phyloP scores from a whole-genome alignment of 2,329 filamentous ascomycete species.

The Juglanconis sp. region DNA sequence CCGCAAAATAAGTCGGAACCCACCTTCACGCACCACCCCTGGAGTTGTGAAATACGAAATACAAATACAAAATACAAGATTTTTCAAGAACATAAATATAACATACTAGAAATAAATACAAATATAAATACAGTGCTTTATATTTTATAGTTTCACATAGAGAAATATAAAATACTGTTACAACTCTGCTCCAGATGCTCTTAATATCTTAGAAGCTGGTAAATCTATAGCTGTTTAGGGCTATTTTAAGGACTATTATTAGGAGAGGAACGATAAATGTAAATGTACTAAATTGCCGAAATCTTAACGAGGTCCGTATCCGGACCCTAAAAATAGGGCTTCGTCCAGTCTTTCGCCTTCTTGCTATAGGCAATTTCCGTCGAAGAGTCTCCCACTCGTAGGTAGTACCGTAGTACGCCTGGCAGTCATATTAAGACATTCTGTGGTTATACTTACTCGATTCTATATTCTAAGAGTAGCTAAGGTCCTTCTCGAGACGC shows the following conservation, averaged over 20 bases:
- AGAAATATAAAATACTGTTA: slow-evolving; percentile 67
- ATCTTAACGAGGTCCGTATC: slow-evolving; percentile 63
- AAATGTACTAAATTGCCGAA: slow-evolving; percentile 59
- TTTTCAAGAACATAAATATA: too few relatives aligned
- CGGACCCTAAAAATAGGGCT: slow-evolving; percentile 54
- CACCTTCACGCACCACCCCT: too few relatives aligned
- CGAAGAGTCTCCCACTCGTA: slow-evolving; percentile 61
- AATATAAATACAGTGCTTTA: slow-evolving; percentile 27
- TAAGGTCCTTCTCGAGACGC: slow-evolving; percentile 63
- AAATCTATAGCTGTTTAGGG: slow-evolving; percentile 58
- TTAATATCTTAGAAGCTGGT: slow-evolving; percentile 55
- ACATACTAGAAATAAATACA: too few relatives aligned
- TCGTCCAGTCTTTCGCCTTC: slow-evolving; percentile 62
- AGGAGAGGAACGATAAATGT: slow-evolving; percentile 60
- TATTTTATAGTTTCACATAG: slow-evolving; percentile 73
- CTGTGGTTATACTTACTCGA: slow-evolving; percentile 68
- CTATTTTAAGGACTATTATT: slow-evolving; percentile 53
- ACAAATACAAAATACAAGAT: too few relatives aligned
- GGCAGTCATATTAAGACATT: slow-evolving; percentile 62
- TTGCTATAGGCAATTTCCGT: slow-evolving; percentile 64
- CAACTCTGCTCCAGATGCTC: slow-evolving; percentile 51
- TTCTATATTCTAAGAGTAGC: slow-evolving; percentile 60
- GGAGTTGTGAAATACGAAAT: too few relatives aligned
- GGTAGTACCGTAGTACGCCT: slow-evolving; percentile 61
- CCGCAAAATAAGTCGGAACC: slow-evolving; percentile 60